phyloP scores from a whole-genome alignment of 2,329 filamentous ascomycete species.

The Ophiocordyceps camponoti-rufipedis region DNA sequence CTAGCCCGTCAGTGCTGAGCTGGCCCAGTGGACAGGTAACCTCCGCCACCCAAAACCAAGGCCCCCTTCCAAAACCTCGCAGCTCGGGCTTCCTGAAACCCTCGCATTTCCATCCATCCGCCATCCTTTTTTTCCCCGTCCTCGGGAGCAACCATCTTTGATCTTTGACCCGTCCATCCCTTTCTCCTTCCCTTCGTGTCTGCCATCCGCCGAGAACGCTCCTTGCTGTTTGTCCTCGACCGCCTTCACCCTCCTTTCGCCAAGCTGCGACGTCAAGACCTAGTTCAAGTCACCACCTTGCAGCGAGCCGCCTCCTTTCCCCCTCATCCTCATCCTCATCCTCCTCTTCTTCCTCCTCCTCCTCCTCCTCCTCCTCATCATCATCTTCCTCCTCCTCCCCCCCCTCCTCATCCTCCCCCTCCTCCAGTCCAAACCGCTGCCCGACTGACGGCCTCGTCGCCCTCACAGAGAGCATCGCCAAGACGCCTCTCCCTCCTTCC shows the following conservation, averaged over 20 bases:
- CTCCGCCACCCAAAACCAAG: neutral
- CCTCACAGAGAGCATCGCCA: neutral
- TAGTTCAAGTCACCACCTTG: neutral
- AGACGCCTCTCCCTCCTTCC: neutral
- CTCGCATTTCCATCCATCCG: constrained; percentile 5
- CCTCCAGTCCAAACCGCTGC: neutral
- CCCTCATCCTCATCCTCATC: too few relatives aligned
- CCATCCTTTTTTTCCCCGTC: constrained; percentile 7
- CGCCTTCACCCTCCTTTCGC: constrained; percentile 18
- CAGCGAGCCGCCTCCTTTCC: constrained; percentile 1
- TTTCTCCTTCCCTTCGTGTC: constrained; percentile 19
- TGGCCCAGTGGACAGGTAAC: neutral
- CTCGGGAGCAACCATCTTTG: constrained; percentile 4
- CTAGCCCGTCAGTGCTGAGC: neutral
- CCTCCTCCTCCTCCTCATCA: too few relatives aligned
- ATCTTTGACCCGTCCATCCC: constrained; percentile 3
- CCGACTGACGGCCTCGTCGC: neutral
- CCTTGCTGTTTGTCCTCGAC: constrained; percentile 11
- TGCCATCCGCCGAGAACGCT: constrained; percentile 13
- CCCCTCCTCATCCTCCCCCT: constrained; percentile 10
- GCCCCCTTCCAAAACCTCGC: neutral
- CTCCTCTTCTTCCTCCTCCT: too few relatives aligned
- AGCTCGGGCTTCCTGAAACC: neutral
- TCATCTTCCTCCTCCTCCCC: too few relatives aligned
- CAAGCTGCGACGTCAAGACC: constrained; percentile 4